phyloP scores from a whole-genome alignment of 345 rosid species.

The Eucalyptus cladocalyx region DNA sequence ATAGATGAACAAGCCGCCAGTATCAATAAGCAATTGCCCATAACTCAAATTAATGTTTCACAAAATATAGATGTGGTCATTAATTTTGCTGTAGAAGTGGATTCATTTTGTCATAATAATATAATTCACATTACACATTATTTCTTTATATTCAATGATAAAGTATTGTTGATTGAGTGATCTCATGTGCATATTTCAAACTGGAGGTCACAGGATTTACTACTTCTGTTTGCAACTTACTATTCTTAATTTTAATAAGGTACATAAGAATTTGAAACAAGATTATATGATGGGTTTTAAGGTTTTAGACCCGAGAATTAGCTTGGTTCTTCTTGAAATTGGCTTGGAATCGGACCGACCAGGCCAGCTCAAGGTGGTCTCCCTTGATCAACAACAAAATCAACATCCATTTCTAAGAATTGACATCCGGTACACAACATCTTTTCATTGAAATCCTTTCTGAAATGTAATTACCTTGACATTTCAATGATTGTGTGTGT shows the following conservation, averaged over 20 bases:
- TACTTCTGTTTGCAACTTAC: no score
- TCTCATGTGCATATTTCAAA: background rate
- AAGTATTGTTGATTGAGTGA: background rate
- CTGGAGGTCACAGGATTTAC: rapidly evolving
- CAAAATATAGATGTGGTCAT: no score
- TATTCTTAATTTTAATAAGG: no score
- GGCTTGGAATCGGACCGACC: background rate
- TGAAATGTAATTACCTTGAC: background rate
- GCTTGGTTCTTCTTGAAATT: rapidly evolving
- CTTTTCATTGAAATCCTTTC: background rate
- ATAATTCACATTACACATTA: background rate
- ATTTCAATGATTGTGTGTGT: background rate
- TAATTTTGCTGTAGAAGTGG: rapidly evolving
- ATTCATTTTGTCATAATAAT: no score
- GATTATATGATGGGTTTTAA: background rate
- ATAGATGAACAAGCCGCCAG: rapidly evolving
- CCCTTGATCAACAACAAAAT: background rate
- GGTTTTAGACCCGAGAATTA: rapidly evolving
- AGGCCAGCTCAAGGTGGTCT: rapidly evolving
- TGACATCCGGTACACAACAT: rapidly evolving
- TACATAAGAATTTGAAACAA: background rate
- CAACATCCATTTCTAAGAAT: background rate
- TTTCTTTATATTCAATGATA: no score
- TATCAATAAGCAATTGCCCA: rapidly evolving
- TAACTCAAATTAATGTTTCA: background rate